Evolutionary conservation across 257 asterid genomes (phyloP), one percentile per base, ranked within the genome.

Genomic region (Thymus mandschuricus): DNA sequence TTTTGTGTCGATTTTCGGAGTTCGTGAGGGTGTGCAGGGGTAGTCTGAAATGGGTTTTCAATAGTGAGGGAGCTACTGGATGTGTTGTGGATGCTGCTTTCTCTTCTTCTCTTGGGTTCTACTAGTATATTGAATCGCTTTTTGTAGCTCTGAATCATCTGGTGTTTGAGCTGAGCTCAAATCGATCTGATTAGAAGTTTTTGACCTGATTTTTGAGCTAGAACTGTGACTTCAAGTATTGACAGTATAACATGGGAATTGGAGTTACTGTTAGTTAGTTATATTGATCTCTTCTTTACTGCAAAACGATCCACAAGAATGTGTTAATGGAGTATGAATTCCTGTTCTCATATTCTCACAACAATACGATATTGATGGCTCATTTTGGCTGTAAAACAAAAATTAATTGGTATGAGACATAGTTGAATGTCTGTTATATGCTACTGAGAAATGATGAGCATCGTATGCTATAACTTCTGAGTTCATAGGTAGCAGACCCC

Each of bases 1-100:
- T 55, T n/a, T 38, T 44, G 38, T 3, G 13, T 41, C 60, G 69
- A 45, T 62, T 70, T 41, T 60, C 15, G 27, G 64, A 44, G 46
- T 70, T 74, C 31, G 31, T 34, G 46, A 11, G 52, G 4, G 21
- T 29, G 15, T 68, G 52, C 41, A 51, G 60, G 34, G 75, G 61
- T 69, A 64, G 9, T 21, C 40, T 21, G 9, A 69, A 43, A 10
- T 66, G 75, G 4, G 6, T 38, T 38, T 4, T 4, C 41, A 38
- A 7, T 38, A 21, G 21, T 21, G 21, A 21, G 21, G 21, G 21
- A 21, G 21, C 21, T 21, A 38, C 41, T 38, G 1, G 41, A 38
- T 7, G 41, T 4, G 41, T 5, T 38, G 41, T 7, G 31, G 12
- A 2, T 10, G 50, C 28, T 60, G 3, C 2, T 66, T 12, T 21